These are phyloP conservation scores for Paragyromitra xinjiangensis DNA, from an alignment of 495 filamentous ascomycete species.

Conservation along the genomic window DNA sequence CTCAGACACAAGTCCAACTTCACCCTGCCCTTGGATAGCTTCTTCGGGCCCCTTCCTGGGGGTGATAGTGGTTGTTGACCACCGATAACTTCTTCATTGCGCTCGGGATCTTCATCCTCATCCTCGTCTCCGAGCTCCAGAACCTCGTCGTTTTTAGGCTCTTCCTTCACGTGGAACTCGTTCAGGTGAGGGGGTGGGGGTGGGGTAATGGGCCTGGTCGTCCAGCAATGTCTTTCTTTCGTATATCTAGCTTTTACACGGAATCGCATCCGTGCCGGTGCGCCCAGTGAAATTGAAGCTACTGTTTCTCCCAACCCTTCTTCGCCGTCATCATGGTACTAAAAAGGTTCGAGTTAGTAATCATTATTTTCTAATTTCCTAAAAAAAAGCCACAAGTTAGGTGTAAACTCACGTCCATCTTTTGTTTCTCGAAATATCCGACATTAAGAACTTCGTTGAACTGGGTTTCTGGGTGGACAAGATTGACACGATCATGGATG, in stretches of 20 bases:
- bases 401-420: conserved; percentile 69
- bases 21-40: conserved; percentile 39
- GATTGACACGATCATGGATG: conserved; percentile 43
- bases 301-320: conserved; percentile 76
- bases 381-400: background rate
- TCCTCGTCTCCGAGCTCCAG: conserved; percentile 55
- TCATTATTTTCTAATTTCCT: background rate
- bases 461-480: conserved; percentile 53
- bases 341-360: conserved; percentile 54
- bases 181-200: conserved; percentile 30
- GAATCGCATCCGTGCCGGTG: conserved; percentile 72
- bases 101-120: conserved; percentile 49
- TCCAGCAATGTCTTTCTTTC: conserved; percentile 56
- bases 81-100: conserved; percentile 48
- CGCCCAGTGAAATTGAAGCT: conserved; percentile 77
- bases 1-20: conserved; percentile 62
- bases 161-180: conserved; percentile 35
- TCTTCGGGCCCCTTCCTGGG: conserved; percentile 29
- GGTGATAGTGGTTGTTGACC: conserved; percentile 32
- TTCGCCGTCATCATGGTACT: conserved; percentile 92
- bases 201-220: conserved; percentile 29
- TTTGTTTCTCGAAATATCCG: conserved; percentile 75
- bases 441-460: conserved; percentile 82
- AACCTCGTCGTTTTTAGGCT: conserved; percentile 59
- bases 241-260: conserved; percentile 70